Conservation (phyloP, 768 basidiomycete genomes). For the Macrocybe gigantea region DNA sequence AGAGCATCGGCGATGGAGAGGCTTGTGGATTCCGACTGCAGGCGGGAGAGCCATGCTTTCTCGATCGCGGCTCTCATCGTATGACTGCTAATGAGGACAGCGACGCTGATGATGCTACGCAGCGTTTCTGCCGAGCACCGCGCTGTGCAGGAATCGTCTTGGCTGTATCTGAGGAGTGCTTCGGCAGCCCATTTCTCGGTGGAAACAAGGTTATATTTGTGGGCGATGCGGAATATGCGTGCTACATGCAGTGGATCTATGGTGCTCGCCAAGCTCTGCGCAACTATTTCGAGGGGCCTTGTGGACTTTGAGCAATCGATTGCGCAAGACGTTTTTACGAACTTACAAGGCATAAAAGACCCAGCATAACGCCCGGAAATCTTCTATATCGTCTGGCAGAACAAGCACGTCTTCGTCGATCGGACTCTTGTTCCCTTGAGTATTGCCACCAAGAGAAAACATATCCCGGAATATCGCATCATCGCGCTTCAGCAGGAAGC, state of each 20-base stretch:
- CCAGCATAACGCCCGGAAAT: not conserved
- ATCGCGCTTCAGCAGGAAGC: not conserved
- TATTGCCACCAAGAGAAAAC: not conserved
- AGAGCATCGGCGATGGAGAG: too few relatives aligned
- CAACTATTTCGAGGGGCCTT: constrained; percentile 40
- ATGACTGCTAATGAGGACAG: too few relatives aligned
- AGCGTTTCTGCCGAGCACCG: too few relatives aligned
- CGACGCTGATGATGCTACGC: too few relatives aligned
- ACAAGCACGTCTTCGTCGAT: not conserved
- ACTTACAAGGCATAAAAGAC: not conserved
- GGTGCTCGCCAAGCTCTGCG: constrained; percentile 30
- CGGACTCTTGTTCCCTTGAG: not conserved
- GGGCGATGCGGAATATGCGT: constrained; percentile 41
- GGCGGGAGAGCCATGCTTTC: too few relatives aligned
- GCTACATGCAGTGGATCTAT: constrained; percentile 37
- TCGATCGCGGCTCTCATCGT: too few relatives aligned
- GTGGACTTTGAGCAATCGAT: not conserved
- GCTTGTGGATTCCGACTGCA: too few relatives aligned
- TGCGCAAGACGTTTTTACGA: not conserved
- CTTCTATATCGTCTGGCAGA: not conserved
- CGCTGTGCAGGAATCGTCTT: too few relatives aligned
- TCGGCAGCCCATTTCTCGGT: constrained; percentile 44
- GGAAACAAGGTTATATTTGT: constrained; percentile 51
- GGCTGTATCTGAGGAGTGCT: constrained; percentile 18
- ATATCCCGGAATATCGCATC: not conserved